A percentile compares a stretch with the other conserved stretches of the same genome.
Conservation (phyloP, 768 basidiomycete species). For the Podaxis sp. region DNA sequence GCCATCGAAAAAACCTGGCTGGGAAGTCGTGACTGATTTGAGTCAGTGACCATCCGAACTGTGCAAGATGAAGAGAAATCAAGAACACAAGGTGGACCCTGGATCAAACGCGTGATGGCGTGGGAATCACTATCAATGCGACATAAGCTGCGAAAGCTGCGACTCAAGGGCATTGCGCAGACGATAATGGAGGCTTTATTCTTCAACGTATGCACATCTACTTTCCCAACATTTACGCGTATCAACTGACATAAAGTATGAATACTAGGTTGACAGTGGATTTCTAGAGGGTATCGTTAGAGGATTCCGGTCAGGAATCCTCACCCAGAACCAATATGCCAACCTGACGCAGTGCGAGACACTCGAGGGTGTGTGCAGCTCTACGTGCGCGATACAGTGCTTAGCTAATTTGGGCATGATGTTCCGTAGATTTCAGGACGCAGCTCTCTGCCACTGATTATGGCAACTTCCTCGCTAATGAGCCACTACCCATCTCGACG, state of each 20-base stretch:
- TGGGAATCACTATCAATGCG: neutral
- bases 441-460: slow-evolving; percentile 97
- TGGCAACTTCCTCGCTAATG: slow-evolving; percentile 96
- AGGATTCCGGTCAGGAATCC: slow-evolving; percentile 92
- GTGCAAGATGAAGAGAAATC: no score
- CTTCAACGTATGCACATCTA: slow-evolving; percentile 66
- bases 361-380: slow-evolving; percentile 71
- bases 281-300: slow-evolving; percentile 83
- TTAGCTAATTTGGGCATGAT: neutral
- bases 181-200: slow-evolving; percentile 78
- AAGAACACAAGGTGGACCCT: neutral
- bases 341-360: slow-evolving; percentile 97
- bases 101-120: neutral
- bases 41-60: no score
- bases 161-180: neutral
- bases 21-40: no score
- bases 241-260: slow-evolving; percentile 26
- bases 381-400: neutral
- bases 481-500: slow-evolving; percentile 90
- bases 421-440: slow-evolving; percentile 81
- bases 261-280: slow-evolving; percentile 61
- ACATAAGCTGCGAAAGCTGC: no score
- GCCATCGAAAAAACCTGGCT: no score
- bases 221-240: slow-evolving; percentile 7
- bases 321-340: slow-evolving; percentile 86